Evolutionary conservation across 495 filamentous ascomycete species (phyloP).

Genomic region (Annulohypoxylon moriforme): DNA sequence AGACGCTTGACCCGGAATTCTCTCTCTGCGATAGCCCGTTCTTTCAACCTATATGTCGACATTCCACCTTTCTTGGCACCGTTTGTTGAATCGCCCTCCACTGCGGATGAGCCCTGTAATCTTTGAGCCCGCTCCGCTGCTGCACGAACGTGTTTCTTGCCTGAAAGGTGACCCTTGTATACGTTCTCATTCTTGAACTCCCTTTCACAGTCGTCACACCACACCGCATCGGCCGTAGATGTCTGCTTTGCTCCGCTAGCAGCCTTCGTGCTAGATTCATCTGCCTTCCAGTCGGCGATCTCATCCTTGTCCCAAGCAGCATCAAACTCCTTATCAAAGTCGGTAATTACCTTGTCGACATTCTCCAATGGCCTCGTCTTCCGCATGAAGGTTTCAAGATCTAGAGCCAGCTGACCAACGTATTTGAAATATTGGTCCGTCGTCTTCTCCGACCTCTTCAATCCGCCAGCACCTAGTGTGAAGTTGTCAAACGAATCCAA

Average conservation of each 20-base stretch:
- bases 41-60: slow-evolving; percentile 74
- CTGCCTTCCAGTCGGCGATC: slow-evolving; percentile 80
- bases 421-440: slow-evolving; percentile 93
- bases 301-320: slow-evolving; percentile 82
- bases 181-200: slow-evolving; percentile 96
- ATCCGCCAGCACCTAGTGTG: slow-evolving; percentile 71
- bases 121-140: slow-evolving; percentile 67
- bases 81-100: slow-evolving; percentile 39
- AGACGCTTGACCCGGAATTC: slow-evolving; percentile 86
- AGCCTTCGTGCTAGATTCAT: slow-evolving; percentile 58
- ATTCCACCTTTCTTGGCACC: slow-evolving; percentile 44
- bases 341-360: slow-evolving; percentile 77
- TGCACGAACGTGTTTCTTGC: slow-evolving; percentile 91
- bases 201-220: slow-evolving; percentile 91
- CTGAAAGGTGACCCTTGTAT: slow-evolving; percentile 86
- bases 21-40: slow-evolving; percentile 88
- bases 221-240: slow-evolving; percentile 77
- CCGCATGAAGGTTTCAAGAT: slow-evolving; percentile 87
- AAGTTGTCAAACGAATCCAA: slow-evolving; percentile 90
- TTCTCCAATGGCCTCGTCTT: slow-evolving; percentile 85
- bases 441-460: slow-evolving; percentile 83
- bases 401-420: slow-evolving; percentile 78
- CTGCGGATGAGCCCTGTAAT: slow-evolving; percentile 42
- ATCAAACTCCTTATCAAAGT: slow-evolving; percentile 84
- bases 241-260: slow-evolving; percentile 53